These are phyloP conservation scores for Chrysoporthe deuterocubensis DNA, from an alignment of 2,329 filamentous ascomycete genomes.

Conservation along the genomic window DNA sequence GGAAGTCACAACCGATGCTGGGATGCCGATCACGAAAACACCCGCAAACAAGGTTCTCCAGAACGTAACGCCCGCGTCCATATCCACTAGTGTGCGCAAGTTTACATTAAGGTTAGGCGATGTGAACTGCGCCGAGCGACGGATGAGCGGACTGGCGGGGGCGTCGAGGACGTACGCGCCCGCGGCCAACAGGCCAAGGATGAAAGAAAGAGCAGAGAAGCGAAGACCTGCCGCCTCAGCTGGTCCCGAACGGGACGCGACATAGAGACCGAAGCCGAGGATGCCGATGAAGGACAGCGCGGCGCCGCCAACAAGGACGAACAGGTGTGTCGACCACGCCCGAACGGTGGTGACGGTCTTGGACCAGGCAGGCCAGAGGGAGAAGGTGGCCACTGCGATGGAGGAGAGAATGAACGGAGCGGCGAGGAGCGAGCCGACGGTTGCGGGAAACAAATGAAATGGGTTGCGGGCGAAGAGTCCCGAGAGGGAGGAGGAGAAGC, in stretches of 20 bases:
- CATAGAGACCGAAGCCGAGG: constrained; percentile 51
- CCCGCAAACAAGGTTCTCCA: constrained; percentile 48
- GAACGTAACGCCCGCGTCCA: constrained; percentile 48
- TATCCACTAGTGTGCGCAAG: constrained; percentile 52
- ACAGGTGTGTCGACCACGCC: constrained; percentile 38
- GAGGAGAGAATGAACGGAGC: constrained; percentile 49
- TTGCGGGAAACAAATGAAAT: constrained; percentile 43
- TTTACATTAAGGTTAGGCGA: constrained; percentile 50
- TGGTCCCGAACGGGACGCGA: constrained; percentile 29
- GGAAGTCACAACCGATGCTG: constrained; percentile 40
- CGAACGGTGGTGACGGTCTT: constrained; percentile 34
- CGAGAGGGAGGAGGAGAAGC: constrained; percentile 49
- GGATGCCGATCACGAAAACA: constrained; percentile 48
- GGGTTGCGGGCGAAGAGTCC: constrained; percentile 52
- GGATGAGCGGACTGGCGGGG: constrained; percentile 47
- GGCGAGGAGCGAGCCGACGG: constrained; percentile 50
- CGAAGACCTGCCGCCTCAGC: constrained; percentile 35
- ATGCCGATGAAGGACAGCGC: constrained; percentile 46
- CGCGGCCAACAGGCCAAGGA: constrained; percentile 52
- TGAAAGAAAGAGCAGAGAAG: constrained; percentile 48
- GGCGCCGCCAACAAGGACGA: constrained; percentile 38
- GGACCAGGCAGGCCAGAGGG: constrained; percentile 35
- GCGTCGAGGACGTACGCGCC: constrained; percentile 47
- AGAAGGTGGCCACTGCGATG: constrained; percentile 38
- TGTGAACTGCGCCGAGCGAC: constrained; percentile 54